phyloP scores from a whole-genome alignment of 805 yeast species.

The Monosporozyma servazzii region DNA sequence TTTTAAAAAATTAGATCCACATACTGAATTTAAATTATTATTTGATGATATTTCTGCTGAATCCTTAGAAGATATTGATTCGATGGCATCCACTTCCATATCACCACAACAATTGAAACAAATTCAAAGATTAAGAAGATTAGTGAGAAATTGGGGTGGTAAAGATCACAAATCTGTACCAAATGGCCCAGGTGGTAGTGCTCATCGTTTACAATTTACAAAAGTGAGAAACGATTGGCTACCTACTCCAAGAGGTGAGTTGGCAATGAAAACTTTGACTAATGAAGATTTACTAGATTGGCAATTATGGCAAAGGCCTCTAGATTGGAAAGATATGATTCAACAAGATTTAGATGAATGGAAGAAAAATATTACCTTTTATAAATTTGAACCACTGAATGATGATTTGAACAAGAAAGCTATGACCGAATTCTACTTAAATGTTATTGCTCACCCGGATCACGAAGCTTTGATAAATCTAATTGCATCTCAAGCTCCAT shows the following conservation, averaged over 20 bases:
- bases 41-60: constrained; percentile 65
- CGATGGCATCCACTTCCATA: constrained; percentile 59
- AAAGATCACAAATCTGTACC: constrained; percentile 66
- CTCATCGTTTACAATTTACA: constrained; percentile 57
- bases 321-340: constrained; percentile 46
- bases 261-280: constrained; percentile 48
- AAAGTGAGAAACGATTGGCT: constrained; percentile 74
- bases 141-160: constrained; percentile 81
- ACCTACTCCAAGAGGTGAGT: constrained; percentile 55
- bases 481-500: constrained; percentile 50
- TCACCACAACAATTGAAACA: constrained; percentile 62
- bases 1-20: constrained; percentile 54
- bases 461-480: constrained; percentile 59
- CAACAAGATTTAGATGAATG: constrained; percentile 32
- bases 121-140: constrained; percentile 41
- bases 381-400: constrained; percentile 37
- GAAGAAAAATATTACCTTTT: constrained; percentile 42
- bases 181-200: constrained; percentile 41
- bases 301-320: constrained; percentile 30
- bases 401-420: constrained; percentile 31
- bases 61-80: constrained; percentile 65
- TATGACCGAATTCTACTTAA: constrained; percentile 46
- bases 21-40: constrained; percentile 57
- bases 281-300: constrained; percentile 32
- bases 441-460: constrained; percentile 66